phyloP scores from a whole-genome alignment of 768 basidiomycete species.

The Rhodotorula graminis region DNA sequence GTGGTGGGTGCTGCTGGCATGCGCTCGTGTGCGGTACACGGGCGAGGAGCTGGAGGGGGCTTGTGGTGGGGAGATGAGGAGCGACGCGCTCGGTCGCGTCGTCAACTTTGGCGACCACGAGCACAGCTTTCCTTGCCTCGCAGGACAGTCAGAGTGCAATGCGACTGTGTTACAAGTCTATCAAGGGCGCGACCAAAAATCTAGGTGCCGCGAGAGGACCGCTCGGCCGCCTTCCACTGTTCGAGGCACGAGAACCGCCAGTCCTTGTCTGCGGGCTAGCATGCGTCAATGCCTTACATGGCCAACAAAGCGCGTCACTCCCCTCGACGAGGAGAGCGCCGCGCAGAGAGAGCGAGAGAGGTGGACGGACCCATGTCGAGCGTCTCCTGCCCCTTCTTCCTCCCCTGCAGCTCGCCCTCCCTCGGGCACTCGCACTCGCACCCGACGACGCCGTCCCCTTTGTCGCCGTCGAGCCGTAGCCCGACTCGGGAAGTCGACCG shows the following conservation, averaged over 20 bases:
- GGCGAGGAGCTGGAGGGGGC: background rate
- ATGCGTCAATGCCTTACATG: too few relatives aligned
- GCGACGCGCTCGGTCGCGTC: too few relatives aligned
- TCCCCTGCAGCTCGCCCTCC: slow-evolving; percentile 4
- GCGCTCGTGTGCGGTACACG: background rate
- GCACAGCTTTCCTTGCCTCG: too few relatives aligned
- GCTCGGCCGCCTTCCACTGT: slow-evolving; percentile 21
- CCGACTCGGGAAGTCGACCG: background rate
- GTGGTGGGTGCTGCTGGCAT: background rate
- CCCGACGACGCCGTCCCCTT: slow-evolving; percentile 7
- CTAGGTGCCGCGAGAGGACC: background rate
- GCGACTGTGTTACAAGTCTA: background rate
- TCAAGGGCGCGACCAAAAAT: background rate
- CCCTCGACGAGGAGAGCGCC: background rate
- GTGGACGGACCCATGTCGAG: slow-evolving; percentile 24
- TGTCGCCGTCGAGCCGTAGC: background rate
- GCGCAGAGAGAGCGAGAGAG: background rate
- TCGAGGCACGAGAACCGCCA: slow-evolving; percentile 34
- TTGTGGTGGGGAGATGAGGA: too few relatives aligned
- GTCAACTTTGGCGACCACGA: too few relatives aligned
- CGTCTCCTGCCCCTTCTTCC: background rate
- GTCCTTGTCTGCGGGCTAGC: slow-evolving; percentile 19
- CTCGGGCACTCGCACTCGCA: slow-evolving; percentile 31
- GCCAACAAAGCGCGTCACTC: background rate
- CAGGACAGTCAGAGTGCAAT: background rate